Conservation (phyloP, 2,329 filamentous ascomycete species). For the Fusarium begoniae region DNA sequence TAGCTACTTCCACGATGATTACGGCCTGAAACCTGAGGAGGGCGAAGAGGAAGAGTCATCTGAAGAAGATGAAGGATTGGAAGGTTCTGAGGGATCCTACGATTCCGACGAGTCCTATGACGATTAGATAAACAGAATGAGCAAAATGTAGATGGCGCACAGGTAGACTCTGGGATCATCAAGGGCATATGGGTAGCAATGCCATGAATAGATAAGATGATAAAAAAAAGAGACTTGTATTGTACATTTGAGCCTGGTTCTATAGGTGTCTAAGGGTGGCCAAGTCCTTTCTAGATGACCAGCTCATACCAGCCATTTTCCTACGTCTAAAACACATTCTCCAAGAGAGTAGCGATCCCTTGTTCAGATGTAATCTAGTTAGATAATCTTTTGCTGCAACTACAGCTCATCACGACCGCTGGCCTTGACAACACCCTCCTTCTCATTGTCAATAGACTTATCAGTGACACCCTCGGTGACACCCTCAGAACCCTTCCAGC, state of each 20-base stretch:
- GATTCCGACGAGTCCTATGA: conserved; percentile 41
- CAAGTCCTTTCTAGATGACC: conserved; percentile 14
- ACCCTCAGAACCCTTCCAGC: conserved; percentile 76
- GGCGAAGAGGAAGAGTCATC: conserved; percentile 64
- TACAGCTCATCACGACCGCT: conserved; percentile 79
- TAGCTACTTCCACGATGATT: conserved; percentile 87
- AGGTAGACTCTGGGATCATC: conserved; percentile 22
- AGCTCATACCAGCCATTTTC: conserved; percentile 9
- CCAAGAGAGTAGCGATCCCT: background rate
- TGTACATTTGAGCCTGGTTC: conserved; percentile 34
- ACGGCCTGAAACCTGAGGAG: conserved; percentile 77
- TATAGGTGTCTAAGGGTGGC: conserved; percentile 14
- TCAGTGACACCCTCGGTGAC: conserved; percentile 51
- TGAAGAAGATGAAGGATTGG: conserved; percentile 54
- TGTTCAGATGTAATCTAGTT: conserved; percentile 7
- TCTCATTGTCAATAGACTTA: conserved; percentile 48
- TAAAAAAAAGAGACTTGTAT: conserved; percentile 28
- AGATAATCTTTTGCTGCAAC: conserved; percentile 12
- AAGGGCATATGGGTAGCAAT: conserved; percentile 35
- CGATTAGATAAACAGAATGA: conserved; percentile 30
- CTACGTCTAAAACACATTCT: background rate
- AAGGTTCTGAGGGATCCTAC: conserved; percentile 44
- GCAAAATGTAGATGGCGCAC: conserved; percentile 4
- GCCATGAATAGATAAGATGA: conserved; percentile 20
- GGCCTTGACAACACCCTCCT: conserved; percentile 67